Evolutionary conservation across 768 basidiomycete species (phyloP).

Genomic region (Chalciporus piperatus): DNA sequence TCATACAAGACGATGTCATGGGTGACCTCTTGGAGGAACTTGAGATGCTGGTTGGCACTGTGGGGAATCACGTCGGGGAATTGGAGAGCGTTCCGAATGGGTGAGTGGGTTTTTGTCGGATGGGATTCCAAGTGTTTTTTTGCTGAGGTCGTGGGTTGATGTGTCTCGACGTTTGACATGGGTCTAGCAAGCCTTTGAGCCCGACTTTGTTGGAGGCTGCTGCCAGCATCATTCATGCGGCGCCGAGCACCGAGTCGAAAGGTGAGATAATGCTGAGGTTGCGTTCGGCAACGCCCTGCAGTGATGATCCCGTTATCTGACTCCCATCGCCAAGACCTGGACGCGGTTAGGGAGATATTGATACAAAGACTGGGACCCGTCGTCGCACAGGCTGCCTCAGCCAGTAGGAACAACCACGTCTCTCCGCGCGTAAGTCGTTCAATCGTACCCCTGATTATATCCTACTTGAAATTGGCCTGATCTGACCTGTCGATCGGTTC

Average conservation of each 20-base stretch:
- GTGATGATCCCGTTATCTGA: neutral
- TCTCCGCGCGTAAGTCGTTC: constrained; percentile 43
- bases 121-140: neutral
- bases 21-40: constrained; percentile 63
- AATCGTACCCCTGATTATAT: no score
- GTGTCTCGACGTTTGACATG: constrained; percentile 1
- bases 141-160: neutral
- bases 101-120: constrained; percentile 8
- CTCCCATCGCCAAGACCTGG: constrained; percentile 46
- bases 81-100: constrained; percentile 44
- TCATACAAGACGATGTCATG: constrained; percentile 60
- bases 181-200: constrained; percentile 40
- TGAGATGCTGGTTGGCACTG: constrained; percentile 62
- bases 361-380: constrained; percentile 54
- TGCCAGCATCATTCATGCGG: constrained; percentile 63
- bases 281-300: neutral
- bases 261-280: constrained; percentile 38
- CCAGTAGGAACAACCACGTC: constrained; percentile 52
- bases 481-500: neutral
- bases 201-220: constrained; percentile 62
- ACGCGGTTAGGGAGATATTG: constrained; percentile 51
- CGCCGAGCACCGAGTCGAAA: constrained; percentile 53
- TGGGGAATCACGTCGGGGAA: constrained; percentile 58
- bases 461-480: constrained; percentile 1
- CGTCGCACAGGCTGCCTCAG: constrained; percentile 51